These are phyloP conservation scores for Hortaea werneckii DNA, from an alignment of 2,329 filamentous ascomycete species.

Conservation along the genomic window DNA sequence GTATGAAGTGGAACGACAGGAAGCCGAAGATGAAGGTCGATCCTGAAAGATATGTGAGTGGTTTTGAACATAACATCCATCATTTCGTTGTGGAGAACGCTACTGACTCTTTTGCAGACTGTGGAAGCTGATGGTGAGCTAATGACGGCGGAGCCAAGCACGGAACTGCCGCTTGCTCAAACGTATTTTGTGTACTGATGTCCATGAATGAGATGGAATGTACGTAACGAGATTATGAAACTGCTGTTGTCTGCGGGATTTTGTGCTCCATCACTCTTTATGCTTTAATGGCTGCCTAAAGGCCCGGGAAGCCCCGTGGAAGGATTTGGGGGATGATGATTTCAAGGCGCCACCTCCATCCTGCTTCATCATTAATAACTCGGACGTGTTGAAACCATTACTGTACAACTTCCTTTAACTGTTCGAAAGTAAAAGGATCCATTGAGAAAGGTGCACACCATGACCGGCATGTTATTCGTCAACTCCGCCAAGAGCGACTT, in stretches of 20 bases:
- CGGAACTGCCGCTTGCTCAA: conserved; percentile 64
- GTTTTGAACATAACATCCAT: background rate
- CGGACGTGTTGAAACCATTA: too few relatives aligned
- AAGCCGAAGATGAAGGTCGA: conserved; percentile 87
- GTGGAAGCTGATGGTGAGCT: conserved; percentile 75
- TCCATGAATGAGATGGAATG: background rate
- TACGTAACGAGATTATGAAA: too few relatives aligned
- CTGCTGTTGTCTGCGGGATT: too few relatives aligned
- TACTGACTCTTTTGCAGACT: conserved; percentile 29
- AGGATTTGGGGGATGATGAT: too few relatives aligned
- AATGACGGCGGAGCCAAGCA: conserved; percentile 63
- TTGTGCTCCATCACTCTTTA: too few relatives aligned
- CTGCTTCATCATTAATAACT: too few relatives aligned
- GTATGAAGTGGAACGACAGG: conserved; percentile 33
- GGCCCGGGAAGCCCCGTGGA: too few relatives aligned
- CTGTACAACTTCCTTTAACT: too few relatives aligned
- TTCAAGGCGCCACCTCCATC: too few relatives aligned
- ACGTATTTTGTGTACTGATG: conserved; percentile 55
- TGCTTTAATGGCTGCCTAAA: too few relatives aligned
- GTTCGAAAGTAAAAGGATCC: too few relatives aligned
- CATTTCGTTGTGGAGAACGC: conserved; percentile 3
- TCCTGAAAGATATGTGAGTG: conserved; percentile 69
- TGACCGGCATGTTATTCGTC: conserved; percentile 3
- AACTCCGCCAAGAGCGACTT: background rate
- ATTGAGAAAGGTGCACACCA: background rate